A percentile compares a stretch with the other conserved stretches of the same genome.
Conservation (phyloP, 78 protist species). For the Tieghemostelium lacteum region DNA sequence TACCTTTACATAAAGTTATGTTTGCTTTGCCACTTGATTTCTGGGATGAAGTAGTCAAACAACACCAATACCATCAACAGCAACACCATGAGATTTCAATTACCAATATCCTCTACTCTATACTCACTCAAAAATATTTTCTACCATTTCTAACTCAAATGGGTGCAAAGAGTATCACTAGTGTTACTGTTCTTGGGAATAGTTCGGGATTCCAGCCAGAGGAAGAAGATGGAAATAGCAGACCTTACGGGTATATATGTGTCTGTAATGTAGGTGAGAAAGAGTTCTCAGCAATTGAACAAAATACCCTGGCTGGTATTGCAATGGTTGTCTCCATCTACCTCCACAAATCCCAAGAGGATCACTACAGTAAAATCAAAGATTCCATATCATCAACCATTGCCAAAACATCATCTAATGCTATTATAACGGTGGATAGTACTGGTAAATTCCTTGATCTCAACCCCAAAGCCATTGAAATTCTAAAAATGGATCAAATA, state of each 20-base stretch:
- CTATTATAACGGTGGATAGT: constrained; percentile 10
- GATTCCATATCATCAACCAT: constrained; percentile 4
- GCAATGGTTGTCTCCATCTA: constrained; percentile 3
- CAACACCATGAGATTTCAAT: neutral
- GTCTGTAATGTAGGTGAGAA: neutral
- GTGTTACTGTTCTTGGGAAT: neutral
- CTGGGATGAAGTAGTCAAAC: constrained; percentile 2
- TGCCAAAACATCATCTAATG: constrained; percentile 1
- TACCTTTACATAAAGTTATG: neutral
- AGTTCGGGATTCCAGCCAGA: no score
- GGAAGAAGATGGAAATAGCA: no score
- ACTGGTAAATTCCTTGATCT: neutral
- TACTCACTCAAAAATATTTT: constrained; percentile 26
- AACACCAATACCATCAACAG: neutral
- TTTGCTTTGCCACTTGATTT: neutral
- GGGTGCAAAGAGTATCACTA: constrained; percentile 2
- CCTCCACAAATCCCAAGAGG: neutral
- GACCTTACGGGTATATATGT: constrained; percentile 11
- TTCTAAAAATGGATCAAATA: neutral
- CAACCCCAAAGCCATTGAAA: constrained; percentile 24
- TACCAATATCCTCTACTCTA: constrained; percentile 2
- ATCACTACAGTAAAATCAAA: neutral
- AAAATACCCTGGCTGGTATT: constrained; percentile 27
- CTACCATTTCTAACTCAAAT: neutral
- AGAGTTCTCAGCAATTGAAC: constrained; percentile 22